Base-by-base conservation (phyloP, 768 basidiomycete species). In the Mycena pura region DNA sequence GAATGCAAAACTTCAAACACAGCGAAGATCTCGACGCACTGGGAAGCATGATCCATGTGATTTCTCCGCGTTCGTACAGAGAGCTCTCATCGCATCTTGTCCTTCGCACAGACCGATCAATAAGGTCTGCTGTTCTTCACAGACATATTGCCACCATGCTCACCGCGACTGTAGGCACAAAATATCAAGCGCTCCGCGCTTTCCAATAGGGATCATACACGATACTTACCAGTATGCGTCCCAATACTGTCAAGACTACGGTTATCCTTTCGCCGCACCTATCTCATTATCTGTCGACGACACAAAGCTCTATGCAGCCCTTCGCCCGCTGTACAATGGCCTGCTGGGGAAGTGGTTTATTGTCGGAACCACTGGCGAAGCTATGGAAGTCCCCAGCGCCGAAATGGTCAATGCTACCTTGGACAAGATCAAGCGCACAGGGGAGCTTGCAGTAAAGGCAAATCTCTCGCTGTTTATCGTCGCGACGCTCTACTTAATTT, bases 261-360 rank as follows among this genome's bases (percentile, higher is more conserved):
- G 36, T 1, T 61, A 61, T 21, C 50, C 60, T 10, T 38, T 0
- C 11, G 45, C 46, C 6, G 70, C 63, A 0, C 71, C 70, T 0
- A 32, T 72, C 17, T 68, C 60, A 3, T 56, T 75, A 0, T 60
- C 63, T 29, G 73, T 68, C n/a, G 74, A 76, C 29, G 74, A 76
- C 41, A 74, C 74, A 1, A 74, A 75, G 49, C 62, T 76, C 0
- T 44, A 39, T 28, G 29, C 70, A 0, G 59, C 60, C 2, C 61
- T 68, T 9, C 62, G 66, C 0, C 53, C 68, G 0, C 67, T 63
- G 29, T 72, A 45, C 13, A 67, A 72, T 39, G 19, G 22, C 0
- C 21, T 36, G 0, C 24, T 49, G 0, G 17, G 67, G 3, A 39
- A 41, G 1, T 64, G 63, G 40, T 73, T 63, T 39, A 51, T 74